Conservation (phyloP, 2,329 filamentous ascomycete species). For the Pseudocercospora macadamiae region DNA sequence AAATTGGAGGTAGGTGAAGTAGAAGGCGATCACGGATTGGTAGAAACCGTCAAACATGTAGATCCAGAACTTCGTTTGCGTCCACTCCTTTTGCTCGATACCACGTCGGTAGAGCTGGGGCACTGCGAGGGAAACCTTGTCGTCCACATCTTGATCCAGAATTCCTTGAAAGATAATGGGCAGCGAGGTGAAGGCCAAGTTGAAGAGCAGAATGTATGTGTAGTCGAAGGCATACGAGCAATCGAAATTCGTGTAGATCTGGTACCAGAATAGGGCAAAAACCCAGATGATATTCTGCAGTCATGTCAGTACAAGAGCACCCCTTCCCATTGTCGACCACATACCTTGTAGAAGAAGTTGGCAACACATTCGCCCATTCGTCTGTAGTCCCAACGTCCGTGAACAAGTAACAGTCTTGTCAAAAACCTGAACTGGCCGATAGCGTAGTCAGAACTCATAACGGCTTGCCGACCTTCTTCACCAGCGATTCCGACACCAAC, state of each 20-base stretch:
- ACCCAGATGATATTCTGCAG: constrained; percentile 91
- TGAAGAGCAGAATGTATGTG: constrained; percentile 95
- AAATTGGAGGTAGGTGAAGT: constrained; percentile 85
- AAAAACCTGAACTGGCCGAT: constrained; percentile 93
- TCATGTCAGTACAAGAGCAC: constrained; percentile 31
- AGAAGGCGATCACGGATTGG: constrained; percentile 92
- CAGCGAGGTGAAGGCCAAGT: constrained; percentile 92
- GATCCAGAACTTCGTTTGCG: constrained; percentile 91
- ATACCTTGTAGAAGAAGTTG: constrained; percentile 98
- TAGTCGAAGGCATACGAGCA: constrained; percentile 97
- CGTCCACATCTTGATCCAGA: constrained; percentile 93
- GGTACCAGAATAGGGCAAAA: constrained; percentile 95
- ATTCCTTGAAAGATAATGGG: constrained; percentile 96
- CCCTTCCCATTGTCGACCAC: constrained; percentile 18
- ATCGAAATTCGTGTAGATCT: constrained; percentile 93
- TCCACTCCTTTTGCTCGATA: constrained; percentile 97
- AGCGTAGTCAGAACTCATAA: constrained; percentile 95
- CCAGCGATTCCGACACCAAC: constrained; percentile 96
- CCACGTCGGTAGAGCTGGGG: constrained; percentile 93
- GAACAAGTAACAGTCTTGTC: constrained; percentile 81
- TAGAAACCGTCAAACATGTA: constrained; percentile 97
- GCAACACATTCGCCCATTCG: constrained; percentile 89
- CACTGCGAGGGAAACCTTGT: constrained; percentile 89
- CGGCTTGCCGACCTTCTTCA: constrained; percentile 87
- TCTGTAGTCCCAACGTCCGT: constrained; percentile 95